These are phyloP conservation scores for Phytophthora boehmeriae DNA, from an alignment of 352 stramenopile species.

Conservation along the genomic window DNA sequence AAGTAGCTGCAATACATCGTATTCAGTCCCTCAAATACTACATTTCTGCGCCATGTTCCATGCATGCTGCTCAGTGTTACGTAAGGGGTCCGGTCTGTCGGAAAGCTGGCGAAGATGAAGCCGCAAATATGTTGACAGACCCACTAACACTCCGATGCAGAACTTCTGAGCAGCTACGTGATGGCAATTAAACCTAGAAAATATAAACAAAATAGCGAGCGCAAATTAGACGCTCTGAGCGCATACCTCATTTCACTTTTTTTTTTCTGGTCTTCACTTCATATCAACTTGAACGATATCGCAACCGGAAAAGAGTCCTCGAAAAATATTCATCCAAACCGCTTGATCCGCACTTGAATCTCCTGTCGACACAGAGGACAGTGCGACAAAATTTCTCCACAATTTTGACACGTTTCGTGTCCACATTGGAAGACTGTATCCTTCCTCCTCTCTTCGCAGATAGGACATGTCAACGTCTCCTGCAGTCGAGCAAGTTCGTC, in stretches of 20 bases:
- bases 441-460: conserved; percentile 81
- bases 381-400: conserved; percentile 53
- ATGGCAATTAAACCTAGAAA: conserved; percentile 23
- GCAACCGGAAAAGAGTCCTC: background rate
- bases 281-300: background rate
- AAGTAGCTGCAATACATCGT: conserved; percentile 43
- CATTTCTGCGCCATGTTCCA: conserved; percentile 17
- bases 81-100: conserved; percentile 5
- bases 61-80: conserved; percentile 7
- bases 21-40: conserved; percentile 16
- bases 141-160: background rate
- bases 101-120: conserved; percentile 21
- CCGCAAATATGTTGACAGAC: conserved; percentile 8
- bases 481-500: conserved; percentile 67
- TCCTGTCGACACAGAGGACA: conserved; percentile 76
- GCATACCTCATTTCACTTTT: conserved; percentile 3
- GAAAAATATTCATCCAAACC: conserved; percentile 45
- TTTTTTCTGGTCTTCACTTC: conserved; percentile 7
- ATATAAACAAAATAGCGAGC: conserved; percentile 33
- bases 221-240: conserved; percentile 25
- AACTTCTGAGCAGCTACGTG: conserved; percentile 7
- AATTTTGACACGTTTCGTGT: conserved; percentile 77
- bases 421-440: conserved; percentile 87
- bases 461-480: conserved; percentile 67
- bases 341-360: conserved; percentile 80